Conservation (phyloP, 1,139 yeast genomes). For the Kurtzmaniella quercitrusa region DNA sequence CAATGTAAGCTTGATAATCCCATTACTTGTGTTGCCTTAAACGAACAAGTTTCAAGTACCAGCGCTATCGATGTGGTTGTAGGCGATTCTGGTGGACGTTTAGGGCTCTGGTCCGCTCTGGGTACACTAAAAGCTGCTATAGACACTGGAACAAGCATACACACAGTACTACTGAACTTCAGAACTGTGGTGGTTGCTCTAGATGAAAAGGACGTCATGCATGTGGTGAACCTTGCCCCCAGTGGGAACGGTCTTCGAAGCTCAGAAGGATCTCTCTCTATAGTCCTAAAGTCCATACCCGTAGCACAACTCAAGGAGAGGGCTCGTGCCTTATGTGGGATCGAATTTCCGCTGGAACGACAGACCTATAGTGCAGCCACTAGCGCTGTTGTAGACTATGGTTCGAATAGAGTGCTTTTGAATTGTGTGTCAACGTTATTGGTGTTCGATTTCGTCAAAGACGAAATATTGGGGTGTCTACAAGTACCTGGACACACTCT, state of each 20-base stretch:
- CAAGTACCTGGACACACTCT: background rate
- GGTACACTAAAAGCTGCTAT: background rate
- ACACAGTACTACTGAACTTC: background rate
- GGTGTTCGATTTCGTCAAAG: background rate
- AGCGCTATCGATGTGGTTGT: background rate
- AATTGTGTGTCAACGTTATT: background rate
- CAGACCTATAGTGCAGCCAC: background rate
- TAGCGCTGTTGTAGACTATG: background rate
- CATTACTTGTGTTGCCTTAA: background rate
- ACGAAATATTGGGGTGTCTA: background rate
- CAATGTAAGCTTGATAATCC: background rate
- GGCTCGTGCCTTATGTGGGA: background rate
- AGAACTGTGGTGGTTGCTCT: background rate
- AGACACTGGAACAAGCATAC: background rate
- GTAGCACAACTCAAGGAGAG: background rate
- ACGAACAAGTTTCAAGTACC: background rate
- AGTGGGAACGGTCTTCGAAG: background rate
- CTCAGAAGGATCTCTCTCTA: background rate
- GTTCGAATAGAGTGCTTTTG: background rate
- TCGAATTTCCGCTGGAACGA: background rate
- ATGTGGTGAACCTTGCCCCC: background rate
- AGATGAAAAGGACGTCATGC: background rate
- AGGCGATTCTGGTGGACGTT: background rate
- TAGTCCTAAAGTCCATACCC: background rate
- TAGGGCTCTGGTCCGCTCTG: background rate